Evolutionary conservation across 2,329 filamentous ascomycete genomes (phyloP).

Genomic region (Colletotrichum sansevieriae): DNA sequence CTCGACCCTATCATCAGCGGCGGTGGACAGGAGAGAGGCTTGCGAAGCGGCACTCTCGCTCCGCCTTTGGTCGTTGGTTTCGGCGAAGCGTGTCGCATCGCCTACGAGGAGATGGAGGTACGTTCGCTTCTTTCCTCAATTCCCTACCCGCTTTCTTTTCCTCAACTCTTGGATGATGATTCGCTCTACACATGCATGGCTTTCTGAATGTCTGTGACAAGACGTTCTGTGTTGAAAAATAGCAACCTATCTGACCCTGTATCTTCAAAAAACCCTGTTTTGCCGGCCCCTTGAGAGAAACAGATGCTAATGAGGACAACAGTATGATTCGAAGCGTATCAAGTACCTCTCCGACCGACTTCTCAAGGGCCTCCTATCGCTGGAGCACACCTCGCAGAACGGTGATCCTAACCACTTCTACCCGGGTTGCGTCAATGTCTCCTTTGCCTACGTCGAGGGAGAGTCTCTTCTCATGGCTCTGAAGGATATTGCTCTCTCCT

Average conservation of each 20-base stretch:
- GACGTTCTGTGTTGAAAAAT: slow-evolving; percentile 69
- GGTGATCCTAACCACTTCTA: slow-evolving; percentile 88
- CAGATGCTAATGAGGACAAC: background rate
- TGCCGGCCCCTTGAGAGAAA: background rate
- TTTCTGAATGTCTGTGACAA: slow-evolving; percentile 83
- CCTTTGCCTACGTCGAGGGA: slow-evolving; percentile 97
- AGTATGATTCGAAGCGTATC: slow-evolving; percentile 95
- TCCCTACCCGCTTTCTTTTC: slow-evolving; percentile 36
- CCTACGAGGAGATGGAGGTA: slow-evolving; percentile 91
- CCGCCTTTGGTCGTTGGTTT: slow-evolving; percentile 92
- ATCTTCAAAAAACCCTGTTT: slow-evolving; percentile 27
- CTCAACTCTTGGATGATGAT: slow-evolving; percentile 74
- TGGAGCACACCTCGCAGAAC: slow-evolving; percentile 95
- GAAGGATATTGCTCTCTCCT: slow-evolving; percentile 97
- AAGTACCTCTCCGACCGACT: slow-evolving; percentile 86
- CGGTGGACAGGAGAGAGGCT: slow-evolving; percentile 93
- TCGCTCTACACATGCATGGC: slow-evolving; percentile 88
- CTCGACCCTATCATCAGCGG: slow-evolving; percentile 96
- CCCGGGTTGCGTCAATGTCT: slow-evolving; percentile 97
- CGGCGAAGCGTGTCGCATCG: slow-evolving; percentile 94
- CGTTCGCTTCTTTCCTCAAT: slow-evolving; percentile 54
- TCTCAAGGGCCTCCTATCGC: slow-evolving; percentile 81
- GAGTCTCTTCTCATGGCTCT: slow-evolving; percentile 98
- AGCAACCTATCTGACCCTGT: slow-evolving; percentile 75
- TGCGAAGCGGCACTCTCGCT: slow-evolving; percentile 93